A percentile compares a stretch with the other conserved stretches of the same genome.
phyloP scores from a whole-genome alignment of 176 grass and related monocot species.

The Bromus sterilis region DNA sequence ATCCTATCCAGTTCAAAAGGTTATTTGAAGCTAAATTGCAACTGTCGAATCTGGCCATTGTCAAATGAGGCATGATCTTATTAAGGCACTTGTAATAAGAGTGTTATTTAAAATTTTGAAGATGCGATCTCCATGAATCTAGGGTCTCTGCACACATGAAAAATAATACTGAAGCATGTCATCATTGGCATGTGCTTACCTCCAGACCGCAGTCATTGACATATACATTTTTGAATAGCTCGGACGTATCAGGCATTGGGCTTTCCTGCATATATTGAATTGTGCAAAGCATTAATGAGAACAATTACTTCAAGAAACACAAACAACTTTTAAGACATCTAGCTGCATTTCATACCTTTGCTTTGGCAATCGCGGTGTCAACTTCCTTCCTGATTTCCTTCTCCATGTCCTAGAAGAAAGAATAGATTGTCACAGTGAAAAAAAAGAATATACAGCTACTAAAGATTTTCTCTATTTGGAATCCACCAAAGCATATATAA shows the following conservation, averaged over 20 bases:
- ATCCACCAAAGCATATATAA: background rate
- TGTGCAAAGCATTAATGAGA: constrained; percentile 9
- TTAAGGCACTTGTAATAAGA: background rate
- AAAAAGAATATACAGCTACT: background rate
- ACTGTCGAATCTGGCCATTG: background rate
- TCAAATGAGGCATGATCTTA: background rate
- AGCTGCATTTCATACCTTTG: constrained; percentile 46
- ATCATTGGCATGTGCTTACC: constrained; percentile 39
- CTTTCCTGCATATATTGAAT: constrained; percentile 43
- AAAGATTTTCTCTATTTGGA: background rate
- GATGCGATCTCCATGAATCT: background rate
- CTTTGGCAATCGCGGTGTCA: constrained; percentile 70
- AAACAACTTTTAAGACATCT: background rate
- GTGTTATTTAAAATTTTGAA: background rate
- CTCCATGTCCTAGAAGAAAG: constrained; percentile 57
- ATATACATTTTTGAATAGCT: constrained; percentile 80
- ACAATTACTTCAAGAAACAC: background rate
- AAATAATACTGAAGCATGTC: background rate
- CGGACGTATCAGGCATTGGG: constrained; percentile 71
- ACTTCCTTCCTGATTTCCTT: constrained; percentile 82
- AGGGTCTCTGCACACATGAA: background rate
- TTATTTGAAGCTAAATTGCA: background rate
- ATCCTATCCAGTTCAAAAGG: background rate
- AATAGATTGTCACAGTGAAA: background rate
- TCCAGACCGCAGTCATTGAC: constrained; percentile 74